Evolutionary conservation across 2,329 filamentous ascomycete species (phyloP).

Genomic region (Hypoxylon sp.): DNA sequence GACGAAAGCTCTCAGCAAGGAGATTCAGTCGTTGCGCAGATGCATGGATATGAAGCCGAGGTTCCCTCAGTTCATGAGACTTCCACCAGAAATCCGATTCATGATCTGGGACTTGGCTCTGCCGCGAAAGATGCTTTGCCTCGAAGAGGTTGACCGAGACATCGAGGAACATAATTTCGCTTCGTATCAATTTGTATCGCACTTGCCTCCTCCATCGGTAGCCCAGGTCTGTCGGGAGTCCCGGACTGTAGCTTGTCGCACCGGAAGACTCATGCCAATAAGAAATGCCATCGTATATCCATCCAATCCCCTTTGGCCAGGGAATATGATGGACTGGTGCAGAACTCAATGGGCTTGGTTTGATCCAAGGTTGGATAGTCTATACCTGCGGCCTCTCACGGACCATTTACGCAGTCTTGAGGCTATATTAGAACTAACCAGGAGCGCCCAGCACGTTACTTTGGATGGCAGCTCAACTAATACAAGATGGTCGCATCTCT

Average conservation of each 20-base stretch:
- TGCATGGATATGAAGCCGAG: background rate
- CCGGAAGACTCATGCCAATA: constrained; percentile 12
- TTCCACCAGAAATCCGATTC: constrained; percentile 41
- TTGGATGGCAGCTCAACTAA: constrained; percentile 6
- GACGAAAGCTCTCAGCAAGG: constrained; percentile 2
- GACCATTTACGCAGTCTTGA: background rate
- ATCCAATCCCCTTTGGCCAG: background rate
- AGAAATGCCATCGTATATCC: background rate
- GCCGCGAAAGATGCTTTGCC: constrained; percentile 7
- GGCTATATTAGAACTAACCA: constrained; percentile 3
- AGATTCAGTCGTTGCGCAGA: constrained; percentile 11
- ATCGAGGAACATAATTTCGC: background rate
- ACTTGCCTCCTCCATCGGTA: constrained; percentile 12
- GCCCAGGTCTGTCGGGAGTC: constrained; percentile 36
- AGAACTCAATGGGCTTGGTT: constrained; percentile 27
- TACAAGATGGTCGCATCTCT: background rate
- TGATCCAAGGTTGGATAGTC: constrained; percentile 25
- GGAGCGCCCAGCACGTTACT: constrained; percentile 13
- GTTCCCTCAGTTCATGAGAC: constrained; percentile 33
- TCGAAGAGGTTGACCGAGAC: background rate
- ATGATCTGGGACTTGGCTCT: constrained; percentile 40
- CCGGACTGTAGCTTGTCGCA: constrained; percentile 24
- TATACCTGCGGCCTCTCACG: constrained; percentile 3
- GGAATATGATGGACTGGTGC: background rate
- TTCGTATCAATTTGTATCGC: background rate